Evolutionary conservation across 352 stramenopile genomes (phyloP), one percentile per base, ranked within the genome.

Genomic region (Phytopythium montanum): DNA sequence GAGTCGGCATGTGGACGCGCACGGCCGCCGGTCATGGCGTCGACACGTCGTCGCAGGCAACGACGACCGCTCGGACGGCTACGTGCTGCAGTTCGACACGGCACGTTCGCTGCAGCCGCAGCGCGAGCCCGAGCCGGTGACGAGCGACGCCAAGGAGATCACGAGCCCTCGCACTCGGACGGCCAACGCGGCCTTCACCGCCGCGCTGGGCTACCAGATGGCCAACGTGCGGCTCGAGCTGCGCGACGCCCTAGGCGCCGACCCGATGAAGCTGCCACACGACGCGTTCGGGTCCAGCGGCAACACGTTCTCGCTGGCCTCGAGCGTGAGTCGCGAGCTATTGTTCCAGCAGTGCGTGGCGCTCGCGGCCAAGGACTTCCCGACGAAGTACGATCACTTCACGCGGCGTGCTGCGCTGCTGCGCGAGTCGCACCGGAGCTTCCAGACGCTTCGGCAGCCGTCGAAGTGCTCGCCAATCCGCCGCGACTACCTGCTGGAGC

Each of bases 381-480:
- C 75, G 3, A 62, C 60, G 21, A 85, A 85, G 54, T 81, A 85
- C 49, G 73, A 66, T n/a, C 56, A 79, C 44, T 81, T 85, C 50
- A 63, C 77, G 10, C 10, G 36, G 18, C 36, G 50, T 14, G 53
- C 53, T 9, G 52, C 33, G 31, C 33, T 7, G 1, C 51, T 59
- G 34, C 48, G 29, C 60, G 48, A 46, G 64, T 62, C 38, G 54
- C 66, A 28, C 14, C 23, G 21, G 36, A 73, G 26, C 29, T 72
- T 31, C 63, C 65, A 61, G 53, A 39, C 54, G 23, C 44, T 38
- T 4, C 26, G 29, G 3, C 36, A 25, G 9, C 9, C 42, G 16
- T 26, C 36, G 18, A 29, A 16, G 0, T 67, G 53, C 29, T 33
- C 76, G 8, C 60, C 59, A 2, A 58, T 85, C 25, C 64, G 74